Conservation (phyloP, 2,329 filamentous ascomycete species). For the Stachybotrys elegans region DNA sequence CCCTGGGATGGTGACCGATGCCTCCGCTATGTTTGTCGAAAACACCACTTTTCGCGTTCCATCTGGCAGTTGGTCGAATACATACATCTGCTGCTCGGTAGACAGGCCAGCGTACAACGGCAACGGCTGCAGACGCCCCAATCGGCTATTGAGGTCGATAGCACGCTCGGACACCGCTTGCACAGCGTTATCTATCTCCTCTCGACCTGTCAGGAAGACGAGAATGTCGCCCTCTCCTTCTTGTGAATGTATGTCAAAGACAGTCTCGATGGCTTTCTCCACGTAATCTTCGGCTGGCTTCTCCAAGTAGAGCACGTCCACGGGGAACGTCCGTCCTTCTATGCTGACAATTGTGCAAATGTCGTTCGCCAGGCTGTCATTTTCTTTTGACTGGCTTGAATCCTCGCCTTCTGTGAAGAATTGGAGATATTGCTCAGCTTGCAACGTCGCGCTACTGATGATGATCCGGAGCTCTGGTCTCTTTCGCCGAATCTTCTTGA, state of each 20-base stretch:
- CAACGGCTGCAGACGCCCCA: constrained; percentile 36
- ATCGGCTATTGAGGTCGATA: constrained; percentile 43
- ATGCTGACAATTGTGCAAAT: constrained; percentile 64
- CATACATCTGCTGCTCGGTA: constrained; percentile 89
- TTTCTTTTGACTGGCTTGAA: constrained; percentile 11
- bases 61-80: constrained; percentile 79
- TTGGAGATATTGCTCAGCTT: constrained; percentile 76
- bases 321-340: constrained; percentile 82
- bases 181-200: constrained; percentile 84
- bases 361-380: constrained; percentile 22
- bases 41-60: constrained; percentile 88
- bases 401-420: constrained; percentile 60
- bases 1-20: constrained; percentile 88
- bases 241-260: constrained; percentile 80
- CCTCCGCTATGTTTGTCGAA: constrained; percentile 93
- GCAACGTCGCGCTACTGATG: constrained; percentile 87
- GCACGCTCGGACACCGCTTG: constrained; percentile 72
- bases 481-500: constrained; percentile 84
- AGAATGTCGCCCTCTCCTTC: constrained; percentile 83
- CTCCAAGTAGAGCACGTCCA: constrained; percentile 79
- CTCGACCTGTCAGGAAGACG: constrained; percentile 85
- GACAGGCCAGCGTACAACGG: constrained; percentile 87
- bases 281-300: constrained; percentile 80
- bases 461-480: constrained; percentile 81
- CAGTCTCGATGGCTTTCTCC: constrained; percentile 73